phyloP scores from a whole-genome alignment of 164 flowering plant genomes.

The Chimonanthus praecox region DNA sequence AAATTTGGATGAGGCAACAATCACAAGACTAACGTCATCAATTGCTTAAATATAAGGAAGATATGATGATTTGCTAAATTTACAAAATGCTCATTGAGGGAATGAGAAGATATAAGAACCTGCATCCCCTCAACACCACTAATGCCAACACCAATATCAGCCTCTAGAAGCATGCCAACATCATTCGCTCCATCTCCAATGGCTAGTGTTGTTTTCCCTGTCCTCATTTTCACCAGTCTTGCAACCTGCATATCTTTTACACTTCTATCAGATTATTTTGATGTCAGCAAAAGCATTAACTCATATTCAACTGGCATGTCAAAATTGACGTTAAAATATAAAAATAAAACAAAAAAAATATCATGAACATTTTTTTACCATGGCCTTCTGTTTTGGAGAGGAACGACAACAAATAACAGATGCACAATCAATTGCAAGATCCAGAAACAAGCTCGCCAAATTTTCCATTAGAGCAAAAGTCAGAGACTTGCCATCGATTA shows the following conservation, averaged over 20 bases:
- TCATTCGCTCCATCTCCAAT: conserved; percentile 96
- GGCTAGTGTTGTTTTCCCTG: conserved; percentile 67
- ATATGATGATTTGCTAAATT: not conserved
- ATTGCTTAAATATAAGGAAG: not conserved
- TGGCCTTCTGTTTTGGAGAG: conserved; percentile 91
- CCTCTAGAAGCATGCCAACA: conserved; percentile 95
- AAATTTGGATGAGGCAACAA: not conserved
- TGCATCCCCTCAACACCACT: conserved; percentile 97
- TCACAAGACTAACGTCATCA: not conserved
- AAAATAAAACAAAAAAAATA: not conserved
- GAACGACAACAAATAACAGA: conserved; percentile 94
- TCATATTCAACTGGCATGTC: not conserved
- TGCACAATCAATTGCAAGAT: conserved; percentile 60
- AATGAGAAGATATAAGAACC: conserved; percentile 30
- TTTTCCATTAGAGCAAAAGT: conserved; percentile 46
- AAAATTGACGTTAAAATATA: not conserved
- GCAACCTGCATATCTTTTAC: conserved; percentile 65
- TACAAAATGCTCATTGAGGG: not conserved
- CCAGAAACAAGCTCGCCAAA: conserved; percentile 47
- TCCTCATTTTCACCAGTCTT: conserved; percentile 63
- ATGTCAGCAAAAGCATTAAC: conserved; percentile 10
- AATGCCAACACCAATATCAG: conserved; percentile 89
- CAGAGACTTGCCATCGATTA: conserved; percentile 84
- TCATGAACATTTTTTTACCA: conserved; percentile 43
- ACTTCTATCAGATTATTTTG: conserved; percentile 30